These are phyloP conservation scores for Yamadazyma membranifaciens DNA, from an alignment of 1,139 yeast genomes.

Conservation along the genomic window DNA sequence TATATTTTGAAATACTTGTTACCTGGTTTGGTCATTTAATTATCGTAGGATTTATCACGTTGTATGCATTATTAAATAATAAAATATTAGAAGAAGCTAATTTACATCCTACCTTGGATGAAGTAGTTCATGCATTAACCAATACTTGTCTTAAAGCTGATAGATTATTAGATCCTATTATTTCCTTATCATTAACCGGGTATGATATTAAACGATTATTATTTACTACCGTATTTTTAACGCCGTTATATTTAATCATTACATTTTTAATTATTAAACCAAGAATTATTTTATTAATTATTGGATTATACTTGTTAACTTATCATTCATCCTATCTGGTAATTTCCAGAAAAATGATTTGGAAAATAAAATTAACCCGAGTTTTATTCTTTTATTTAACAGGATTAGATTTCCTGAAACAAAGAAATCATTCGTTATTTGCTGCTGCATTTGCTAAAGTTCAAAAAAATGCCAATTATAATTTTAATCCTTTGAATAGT, in stretches of 20 bases:
- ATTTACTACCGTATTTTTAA: constrained; percentile 79
- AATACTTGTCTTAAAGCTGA: constrained; percentile 76
- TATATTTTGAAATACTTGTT: constrained; percentile 71
- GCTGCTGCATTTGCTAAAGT: constrained; percentile 63
- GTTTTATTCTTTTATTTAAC: constrained; percentile 75
- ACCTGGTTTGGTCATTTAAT: constrained; percentile 80
- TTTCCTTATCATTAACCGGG: constrained; percentile 65
- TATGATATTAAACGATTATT: constrained; percentile 77
- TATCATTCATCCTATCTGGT: constrained; percentile 86
- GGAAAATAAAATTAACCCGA: constrained; percentile 78
- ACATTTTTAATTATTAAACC: constrained; percentile 71
- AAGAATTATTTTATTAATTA: constrained; percentile 57
- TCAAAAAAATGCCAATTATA: constrained; percentile 46
- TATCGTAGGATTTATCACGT: constrained; percentile 63
- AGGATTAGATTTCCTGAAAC: constrained; percentile 77
- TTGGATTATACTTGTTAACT: constrained; percentile 66
- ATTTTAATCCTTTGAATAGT: constrained; percentile 18
- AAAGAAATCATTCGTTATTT: constrained; percentile 45
- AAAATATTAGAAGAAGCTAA: constrained; percentile 52
- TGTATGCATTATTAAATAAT: constrained; percentile 62
- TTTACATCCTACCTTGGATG: constrained; percentile 80
- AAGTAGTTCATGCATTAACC: constrained; percentile 78
- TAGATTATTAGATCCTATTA: constrained; percentile 72
- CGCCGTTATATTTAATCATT: constrained; percentile 76
- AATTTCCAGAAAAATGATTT: constrained; percentile 74